phyloP scores from a whole-genome alignment of 345 rosid species.

The Gossypium longicalyx region DNA sequence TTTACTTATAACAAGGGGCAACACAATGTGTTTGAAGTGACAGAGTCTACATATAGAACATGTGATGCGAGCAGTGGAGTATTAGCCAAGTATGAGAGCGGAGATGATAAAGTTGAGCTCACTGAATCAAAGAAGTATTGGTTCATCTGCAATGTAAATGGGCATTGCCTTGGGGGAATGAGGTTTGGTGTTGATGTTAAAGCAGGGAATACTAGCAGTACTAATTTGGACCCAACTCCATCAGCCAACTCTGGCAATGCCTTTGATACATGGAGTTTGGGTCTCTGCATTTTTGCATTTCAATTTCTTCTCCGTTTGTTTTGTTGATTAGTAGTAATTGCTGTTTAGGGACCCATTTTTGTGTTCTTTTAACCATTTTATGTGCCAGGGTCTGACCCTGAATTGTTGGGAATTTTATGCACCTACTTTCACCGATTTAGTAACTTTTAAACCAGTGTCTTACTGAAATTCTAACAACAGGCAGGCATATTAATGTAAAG shows the following conservation, averaged over 20 bases:
- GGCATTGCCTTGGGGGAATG: constrained; percentile 64
- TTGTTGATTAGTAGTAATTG: not conserved
- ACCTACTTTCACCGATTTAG: not conserved
- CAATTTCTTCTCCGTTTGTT: constrained; percentile 7
- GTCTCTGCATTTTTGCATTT: not conserved
- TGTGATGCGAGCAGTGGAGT: constrained; percentile 47
- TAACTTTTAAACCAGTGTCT: no score
- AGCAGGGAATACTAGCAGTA: not conserved
- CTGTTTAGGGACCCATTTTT: not conserved
- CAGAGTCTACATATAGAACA: constrained; percentile 30
- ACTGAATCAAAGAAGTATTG: constrained; percentile 35
- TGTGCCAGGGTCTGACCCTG: not conserved
- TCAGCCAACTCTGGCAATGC: constrained; percentile 14
- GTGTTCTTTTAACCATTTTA: not conserved
- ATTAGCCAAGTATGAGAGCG: constrained; percentile 36
- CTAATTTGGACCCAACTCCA: constrained; percentile 6
- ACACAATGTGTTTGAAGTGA: constrained; percentile 47
- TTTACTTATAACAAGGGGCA: constrained; percentile 44
- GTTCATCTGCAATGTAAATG: constrained; percentile 44
- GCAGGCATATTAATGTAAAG: not conserved
- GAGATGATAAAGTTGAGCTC: constrained; percentile 40
- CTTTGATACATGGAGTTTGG: constrained; percentile 3
- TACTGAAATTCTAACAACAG: not conserved
- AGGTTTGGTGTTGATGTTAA: constrained; percentile 36
- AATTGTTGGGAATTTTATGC: not conserved